Conservation (phyloP, 805 yeast species). For the Wickerhamomyces hampshirensis region DNA sequence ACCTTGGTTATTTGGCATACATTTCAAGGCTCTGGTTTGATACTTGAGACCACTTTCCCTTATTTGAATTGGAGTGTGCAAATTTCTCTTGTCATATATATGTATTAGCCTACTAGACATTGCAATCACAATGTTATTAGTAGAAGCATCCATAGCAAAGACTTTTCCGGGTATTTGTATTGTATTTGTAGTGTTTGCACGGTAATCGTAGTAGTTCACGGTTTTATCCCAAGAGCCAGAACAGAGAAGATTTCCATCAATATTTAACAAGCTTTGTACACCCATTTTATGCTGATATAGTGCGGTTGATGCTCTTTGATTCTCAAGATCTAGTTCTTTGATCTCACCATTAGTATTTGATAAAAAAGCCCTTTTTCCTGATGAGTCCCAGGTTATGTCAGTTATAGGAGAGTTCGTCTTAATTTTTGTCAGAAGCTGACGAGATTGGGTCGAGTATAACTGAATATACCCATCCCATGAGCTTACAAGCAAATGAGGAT, state of each 20-base stretch:
- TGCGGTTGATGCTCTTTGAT: constrained; percentile 28
- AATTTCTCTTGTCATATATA: constrained; percentile 51
- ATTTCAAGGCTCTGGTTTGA: constrained; percentile 53
- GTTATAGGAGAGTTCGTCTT: constrained; percentile 16
- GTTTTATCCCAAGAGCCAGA: constrained; percentile 57
- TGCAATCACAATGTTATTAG: constrained; percentile 45
- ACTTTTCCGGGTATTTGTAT: constrained; percentile 43
- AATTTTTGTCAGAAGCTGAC: constrained; percentile 24
- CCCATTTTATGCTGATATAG: constrained; percentile 34
- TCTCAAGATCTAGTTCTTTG: constrained; percentile 46
- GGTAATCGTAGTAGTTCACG: constrained; percentile 10
- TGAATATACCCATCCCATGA: constrained; percentile 54
- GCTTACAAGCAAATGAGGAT: constrained; percentile 40
- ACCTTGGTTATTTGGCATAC: constrained; percentile 52
- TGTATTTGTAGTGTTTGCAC: constrained; percentile 6
- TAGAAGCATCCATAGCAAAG: constrained; percentile 55
- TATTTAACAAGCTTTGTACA: constrained; percentile 28
- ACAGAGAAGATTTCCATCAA: constrained; percentile 31
- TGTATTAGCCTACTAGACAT: constrained; percentile 48
- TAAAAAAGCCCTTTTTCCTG: constrained; percentile 31
- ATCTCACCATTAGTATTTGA: constrained; percentile 56
- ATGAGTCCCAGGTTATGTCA: constrained; percentile 17
- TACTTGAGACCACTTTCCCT: constrained; percentile 63
- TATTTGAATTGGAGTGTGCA: constrained; percentile 39
- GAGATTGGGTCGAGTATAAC: constrained; percentile 36